Percentiles rank a stretch among this genome's conserved stretches.
Evolutionary conservation across 1,139 yeast genomes (phyloP).

Genomic region (Eremothecium sinecaudum): DNA sequence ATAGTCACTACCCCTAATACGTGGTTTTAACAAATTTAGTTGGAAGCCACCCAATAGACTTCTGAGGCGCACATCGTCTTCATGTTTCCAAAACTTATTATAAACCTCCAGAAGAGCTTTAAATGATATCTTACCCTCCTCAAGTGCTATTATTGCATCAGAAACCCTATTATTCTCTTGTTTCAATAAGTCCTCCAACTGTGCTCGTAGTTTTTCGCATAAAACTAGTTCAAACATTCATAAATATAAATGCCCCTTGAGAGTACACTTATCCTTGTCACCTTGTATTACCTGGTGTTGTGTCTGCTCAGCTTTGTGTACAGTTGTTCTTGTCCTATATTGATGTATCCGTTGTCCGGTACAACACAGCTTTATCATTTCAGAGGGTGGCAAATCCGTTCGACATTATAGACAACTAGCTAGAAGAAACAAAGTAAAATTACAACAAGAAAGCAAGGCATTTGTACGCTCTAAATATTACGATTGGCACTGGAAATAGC

Average conservation of each 20-base stretch:
- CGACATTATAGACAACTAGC: conserved; percentile 2
- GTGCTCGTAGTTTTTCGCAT: conserved; percentile 11
- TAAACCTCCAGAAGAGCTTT: conserved; percentile 14
- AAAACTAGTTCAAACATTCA: too few relatives aligned
- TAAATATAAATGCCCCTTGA: too few relatives aligned
- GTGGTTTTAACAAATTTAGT: conserved; percentile 19
- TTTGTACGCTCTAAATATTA: neutral
- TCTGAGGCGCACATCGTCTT: conserved; percentile 7
- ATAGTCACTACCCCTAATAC: conserved; percentile 30
- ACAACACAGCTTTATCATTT: neutral
- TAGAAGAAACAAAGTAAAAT: neutral
- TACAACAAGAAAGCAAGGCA: neutral
- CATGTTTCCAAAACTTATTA: conserved; percentile 10
- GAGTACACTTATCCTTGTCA: neutral
- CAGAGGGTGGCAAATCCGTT: conserved; percentile 2
- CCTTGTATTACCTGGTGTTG: neutral
- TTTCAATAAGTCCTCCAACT: conserved; percentile 9
- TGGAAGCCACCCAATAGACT: conserved; percentile 18
- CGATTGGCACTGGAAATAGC: neutral
- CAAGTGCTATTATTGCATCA: conserved; percentile 7
- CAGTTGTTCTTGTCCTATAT: neutral
- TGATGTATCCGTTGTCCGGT: conserved; percentile 3
- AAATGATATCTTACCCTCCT: conserved; percentile 16
- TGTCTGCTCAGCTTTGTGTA: conserved; percentile 5
- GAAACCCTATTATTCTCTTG: conserved; percentile 2